phyloP scores from a whole-genome alignment of 2,329 filamentous ascomycete species.

The Colletotrichum sp. region DNA sequence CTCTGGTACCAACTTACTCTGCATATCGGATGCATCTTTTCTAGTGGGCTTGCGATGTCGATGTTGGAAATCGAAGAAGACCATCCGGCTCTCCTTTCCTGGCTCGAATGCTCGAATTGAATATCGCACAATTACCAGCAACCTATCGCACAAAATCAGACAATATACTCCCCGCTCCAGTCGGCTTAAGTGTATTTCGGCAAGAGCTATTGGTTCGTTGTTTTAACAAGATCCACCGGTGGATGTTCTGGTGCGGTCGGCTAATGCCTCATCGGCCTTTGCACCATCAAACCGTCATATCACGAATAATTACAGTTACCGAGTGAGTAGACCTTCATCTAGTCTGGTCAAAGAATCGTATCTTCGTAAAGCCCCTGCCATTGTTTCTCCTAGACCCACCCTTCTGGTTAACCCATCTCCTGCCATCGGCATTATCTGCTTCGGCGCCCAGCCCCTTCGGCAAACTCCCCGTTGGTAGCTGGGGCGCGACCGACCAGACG shows the following conservation, averaged over 20 bases:
- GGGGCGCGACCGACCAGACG: neutral
- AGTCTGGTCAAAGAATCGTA: neutral
- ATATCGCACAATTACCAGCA: neutral
- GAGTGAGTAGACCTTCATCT: neutral
- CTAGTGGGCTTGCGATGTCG: no score
- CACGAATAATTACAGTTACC: neutral
- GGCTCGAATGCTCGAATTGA: neutral
- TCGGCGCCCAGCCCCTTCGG: rapidly evolving
- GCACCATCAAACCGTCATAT: neutral
- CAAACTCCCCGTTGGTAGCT: neutral
- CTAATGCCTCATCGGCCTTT: neutral
- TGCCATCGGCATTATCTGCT: neutral
- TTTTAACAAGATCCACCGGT: neutral
- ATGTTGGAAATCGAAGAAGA: no score
- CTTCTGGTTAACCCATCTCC: neutral
- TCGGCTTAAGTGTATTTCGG: neutral
- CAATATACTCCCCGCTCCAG: rapidly evolving
- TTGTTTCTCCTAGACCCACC: neutral
- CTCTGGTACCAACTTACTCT: no score
- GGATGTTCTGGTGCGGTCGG: neutral
- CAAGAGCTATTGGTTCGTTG: neutral
- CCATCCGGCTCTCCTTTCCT: no score
- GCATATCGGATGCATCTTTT: no score
- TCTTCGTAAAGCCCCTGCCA: neutral
- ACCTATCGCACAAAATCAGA: neutral